phyloP scores from a whole-genome alignment of 2,329 filamentous ascomycete genomes.

The Aspergillus hiratsukae region DNA sequence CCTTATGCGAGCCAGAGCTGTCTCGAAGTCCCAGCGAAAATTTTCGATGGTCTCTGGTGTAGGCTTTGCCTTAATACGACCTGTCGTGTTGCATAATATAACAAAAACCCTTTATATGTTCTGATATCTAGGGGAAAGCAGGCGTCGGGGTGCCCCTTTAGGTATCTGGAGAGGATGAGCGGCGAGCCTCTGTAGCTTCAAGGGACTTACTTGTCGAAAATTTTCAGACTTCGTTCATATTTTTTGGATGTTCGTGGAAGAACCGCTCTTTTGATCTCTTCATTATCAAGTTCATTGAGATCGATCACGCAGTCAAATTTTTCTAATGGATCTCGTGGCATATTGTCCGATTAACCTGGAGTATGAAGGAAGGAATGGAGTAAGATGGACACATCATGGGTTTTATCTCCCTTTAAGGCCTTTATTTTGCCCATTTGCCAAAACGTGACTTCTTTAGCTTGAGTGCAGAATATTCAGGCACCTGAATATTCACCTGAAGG shows the following conservation, averaged over 20 bases:
- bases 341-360: no score
- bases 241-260: background rate
- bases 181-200: background rate
- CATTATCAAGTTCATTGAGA: background rate
- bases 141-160: background rate
- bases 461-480: no score
- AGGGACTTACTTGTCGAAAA: background rate
- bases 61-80: constrained; percentile 1
- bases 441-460: no score
- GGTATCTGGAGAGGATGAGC: background rate
- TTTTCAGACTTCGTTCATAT: background rate
- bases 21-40: background rate
- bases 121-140: background rate
- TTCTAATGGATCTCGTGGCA: no score
- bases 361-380: no score
- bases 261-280: constrained; percentile 1
- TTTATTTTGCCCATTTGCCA: no score
- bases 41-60: background rate
- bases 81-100: background rate
- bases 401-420: no score
- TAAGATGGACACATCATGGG: no score
- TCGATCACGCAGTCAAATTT: background rate
- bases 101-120: constrained; percentile 1
- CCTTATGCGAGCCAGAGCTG: background rate
- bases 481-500: no score